A percentile compares a stretch with the other conserved stretches of the same genome.
Conservation (phyloP, 164 flowering plant genomes). For the Liquidambar formosana region DNA sequence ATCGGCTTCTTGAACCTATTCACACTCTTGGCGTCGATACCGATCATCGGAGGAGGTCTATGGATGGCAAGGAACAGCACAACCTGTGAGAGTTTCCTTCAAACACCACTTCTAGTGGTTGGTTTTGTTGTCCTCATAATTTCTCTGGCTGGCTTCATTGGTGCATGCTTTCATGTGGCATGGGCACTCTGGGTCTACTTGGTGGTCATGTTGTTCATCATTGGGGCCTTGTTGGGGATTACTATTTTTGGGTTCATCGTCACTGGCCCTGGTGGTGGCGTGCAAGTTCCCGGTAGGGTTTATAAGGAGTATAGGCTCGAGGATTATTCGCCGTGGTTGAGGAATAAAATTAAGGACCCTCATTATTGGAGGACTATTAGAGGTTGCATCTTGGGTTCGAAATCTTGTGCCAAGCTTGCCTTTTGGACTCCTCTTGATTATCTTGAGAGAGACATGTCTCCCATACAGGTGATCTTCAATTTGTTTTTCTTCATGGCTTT, state of each 20-base stretch:
- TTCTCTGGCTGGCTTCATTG: conserved; percentile 89
- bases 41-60: conserved; percentile 84
- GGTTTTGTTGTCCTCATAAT: conserved; percentile 77
- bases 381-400: conserved; percentile 76
- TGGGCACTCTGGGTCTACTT: conserved; percentile 91
- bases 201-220: conserved; percentile 68
- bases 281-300: conserved; percentile 49
- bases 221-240: conserved; percentile 52
- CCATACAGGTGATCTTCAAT: conserved; percentile 63
- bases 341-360: conserved; percentile 52
- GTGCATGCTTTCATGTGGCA: conserved; percentile 84
- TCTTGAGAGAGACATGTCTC: conserved; percentile 65
- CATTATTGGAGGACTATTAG: conserved; percentile 67
- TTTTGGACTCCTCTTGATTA: conserved; percentile 88
- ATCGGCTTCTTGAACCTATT: conserved; percentile 92
- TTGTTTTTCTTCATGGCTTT: neutral
- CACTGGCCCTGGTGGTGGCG: conserved; percentile 74
- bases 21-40: conserved; percentile 84
- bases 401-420: conserved; percentile 62
- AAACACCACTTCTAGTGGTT: conserved; percentile 73
- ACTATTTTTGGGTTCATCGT: conserved; percentile 86
- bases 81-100: conserved; percentile 79
- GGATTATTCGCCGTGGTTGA: conserved; percentile 77
- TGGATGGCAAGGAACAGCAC: conserved; percentile 86
- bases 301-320: conserved; percentile 74